Evolutionary conservation across 441 rosid genomes (phyloP).

Genomic region (Gossypium trilobum): DNA sequence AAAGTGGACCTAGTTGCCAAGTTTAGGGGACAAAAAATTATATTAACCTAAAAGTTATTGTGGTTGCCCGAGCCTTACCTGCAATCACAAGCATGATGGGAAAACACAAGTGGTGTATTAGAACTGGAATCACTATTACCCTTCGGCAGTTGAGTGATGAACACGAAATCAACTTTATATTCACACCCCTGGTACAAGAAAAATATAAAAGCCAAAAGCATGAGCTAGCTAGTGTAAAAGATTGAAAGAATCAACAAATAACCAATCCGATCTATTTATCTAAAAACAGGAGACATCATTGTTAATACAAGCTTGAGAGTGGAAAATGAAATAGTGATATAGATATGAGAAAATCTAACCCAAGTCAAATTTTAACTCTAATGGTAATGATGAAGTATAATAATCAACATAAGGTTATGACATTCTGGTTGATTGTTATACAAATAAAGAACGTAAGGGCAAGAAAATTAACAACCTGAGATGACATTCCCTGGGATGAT

Average conservation of each 20-base stretch:
- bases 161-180: constrained; percentile 60
- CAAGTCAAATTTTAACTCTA: background rate
- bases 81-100: constrained; percentile 79
- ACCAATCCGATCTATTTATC: background rate
- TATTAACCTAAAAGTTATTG: background rate
- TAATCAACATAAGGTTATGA: background rate
- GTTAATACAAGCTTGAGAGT: background rate
- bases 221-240: background rate
- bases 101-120: constrained; percentile 37
- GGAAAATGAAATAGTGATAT: background rate
- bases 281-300: background rate
- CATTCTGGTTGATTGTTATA: background rate
- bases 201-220: constrained; percentile 6
- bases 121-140: constrained; percentile 31
- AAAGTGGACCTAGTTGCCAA: too few relatives aligned
- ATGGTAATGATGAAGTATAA: background rate
- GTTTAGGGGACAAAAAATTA: too few relatives aligned
- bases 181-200: constrained; percentile 44
- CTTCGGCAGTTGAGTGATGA: constrained; percentile 43
- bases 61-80: constrained; percentile 35
- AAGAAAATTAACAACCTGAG: constrained; percentile 45
- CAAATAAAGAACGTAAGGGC: background rate
- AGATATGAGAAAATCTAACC: constrained; percentile 2
- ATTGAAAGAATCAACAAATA: background rate
- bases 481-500: constrained; percentile 38